A percentile compares a stretch with the other conserved stretches of the same genome.
phyloP scores from a whole-genome alignment of 108 stramenopile genomes.

The Discostella stelligeroides region DNA sequence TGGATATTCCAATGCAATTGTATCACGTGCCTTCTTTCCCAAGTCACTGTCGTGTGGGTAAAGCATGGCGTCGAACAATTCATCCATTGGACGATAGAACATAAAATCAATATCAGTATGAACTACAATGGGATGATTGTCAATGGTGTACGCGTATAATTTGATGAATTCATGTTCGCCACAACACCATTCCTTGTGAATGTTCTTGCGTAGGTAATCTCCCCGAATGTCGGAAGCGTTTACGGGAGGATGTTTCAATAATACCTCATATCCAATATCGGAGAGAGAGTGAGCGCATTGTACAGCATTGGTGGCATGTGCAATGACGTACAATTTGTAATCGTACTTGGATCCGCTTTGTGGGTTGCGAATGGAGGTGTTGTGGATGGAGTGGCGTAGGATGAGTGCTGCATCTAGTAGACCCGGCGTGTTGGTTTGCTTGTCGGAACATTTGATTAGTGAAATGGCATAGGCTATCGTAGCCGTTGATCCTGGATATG shows the following conservation, averaged over 20 bases:
- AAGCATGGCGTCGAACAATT: slow-evolving; percentile 75
- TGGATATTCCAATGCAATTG: slow-evolving; percentile 57
- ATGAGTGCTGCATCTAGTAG: slow-evolving; percentile 51
- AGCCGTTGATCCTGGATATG: neutral
- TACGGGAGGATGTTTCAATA: slow-evolving; percentile 42
- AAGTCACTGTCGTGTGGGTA: slow-evolving; percentile 24
- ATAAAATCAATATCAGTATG: slow-evolving; percentile 69
- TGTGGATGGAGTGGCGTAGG: slow-evolving; percentile 55
- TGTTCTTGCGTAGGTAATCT: slow-evolving; percentile 36
- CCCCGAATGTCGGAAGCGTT: slow-evolving; percentile 36
- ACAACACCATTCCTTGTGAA: slow-evolving; percentile 63
- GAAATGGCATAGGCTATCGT: slow-evolving; percentile 55
- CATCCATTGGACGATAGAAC: slow-evolving; percentile 67
- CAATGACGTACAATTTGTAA: slow-evolving; percentile 55
- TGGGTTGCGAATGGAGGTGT: slow-evolving; percentile 30
- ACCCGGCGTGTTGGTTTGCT: slow-evolving; percentile 45
- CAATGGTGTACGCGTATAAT: slow-evolving; percentile 61
- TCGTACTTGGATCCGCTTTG: slow-evolving; percentile 35
- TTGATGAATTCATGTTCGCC: slow-evolving; percentile 65
- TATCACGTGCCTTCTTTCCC: slow-evolving; percentile 47
- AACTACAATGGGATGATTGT: slow-evolving; percentile 54
- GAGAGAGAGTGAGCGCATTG: slow-evolving; percentile 17
- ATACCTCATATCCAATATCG: slow-evolving; percentile 34
- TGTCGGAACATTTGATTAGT: slow-evolving; percentile 52
- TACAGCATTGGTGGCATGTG: slow-evolving; percentile 29